These are phyloP conservation scores for Russula sp. DNA, from an alignment of 768 basidiomycete genomes.

Conservation along the genomic window DNA sequence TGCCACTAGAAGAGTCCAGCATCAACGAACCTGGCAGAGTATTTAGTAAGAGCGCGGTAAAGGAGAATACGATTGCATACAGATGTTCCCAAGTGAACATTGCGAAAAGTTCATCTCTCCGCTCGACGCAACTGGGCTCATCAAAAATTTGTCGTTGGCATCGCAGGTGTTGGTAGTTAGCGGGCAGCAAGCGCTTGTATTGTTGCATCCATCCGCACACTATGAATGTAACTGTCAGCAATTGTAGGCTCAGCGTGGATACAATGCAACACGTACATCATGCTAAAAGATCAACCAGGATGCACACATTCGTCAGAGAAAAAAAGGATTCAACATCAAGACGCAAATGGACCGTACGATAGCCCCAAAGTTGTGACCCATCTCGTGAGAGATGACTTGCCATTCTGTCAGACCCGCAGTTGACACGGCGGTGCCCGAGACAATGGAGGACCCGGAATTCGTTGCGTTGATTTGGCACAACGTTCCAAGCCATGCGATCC, in stretches of 20 bases:
- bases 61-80: slow-evolving; percentile 35
- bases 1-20: slow-evolving; percentile 35
- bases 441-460: slow-evolving; percentile 40
- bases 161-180: slow-evolving; percentile 50
- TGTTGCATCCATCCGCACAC: slow-evolving; percentile 60
- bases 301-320: slow-evolving; percentile 15
- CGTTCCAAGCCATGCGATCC: slow-evolving; percentile 84
- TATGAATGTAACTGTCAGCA: slow-evolving; percentile 26
- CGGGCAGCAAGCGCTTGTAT: slow-evolving; percentile 55
- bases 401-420: slow-evolving; percentile 71
- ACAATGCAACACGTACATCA: slow-evolving; percentile 36
- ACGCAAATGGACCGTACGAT: slow-evolving; percentile 50
- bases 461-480: slow-evolving; percentile 53
- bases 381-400: slow-evolving; percentile 79
- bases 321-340: slow-evolving; percentile 15
- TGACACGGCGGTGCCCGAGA: slow-evolving; percentile 78
- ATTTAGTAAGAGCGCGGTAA: not conserved
- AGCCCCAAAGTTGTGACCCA: slow-evolving; percentile 84
- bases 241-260: not conserved
- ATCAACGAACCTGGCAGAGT: slow-evolving; percentile 51
- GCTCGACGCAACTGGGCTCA: slow-evolving; percentile 68
- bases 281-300: slow-evolving; percentile 35
- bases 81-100: slow-evolving; percentile 81
- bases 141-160: slow-evolving; percentile 64
- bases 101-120: slow-evolving; percentile 66